Percentiles rank a stretch among this genome's conserved stretches.
phyloP scores from a whole-genome alignment of 2,329 filamentous ascomycete genomes.

The Nigrograna mackinnonii region DNA sequence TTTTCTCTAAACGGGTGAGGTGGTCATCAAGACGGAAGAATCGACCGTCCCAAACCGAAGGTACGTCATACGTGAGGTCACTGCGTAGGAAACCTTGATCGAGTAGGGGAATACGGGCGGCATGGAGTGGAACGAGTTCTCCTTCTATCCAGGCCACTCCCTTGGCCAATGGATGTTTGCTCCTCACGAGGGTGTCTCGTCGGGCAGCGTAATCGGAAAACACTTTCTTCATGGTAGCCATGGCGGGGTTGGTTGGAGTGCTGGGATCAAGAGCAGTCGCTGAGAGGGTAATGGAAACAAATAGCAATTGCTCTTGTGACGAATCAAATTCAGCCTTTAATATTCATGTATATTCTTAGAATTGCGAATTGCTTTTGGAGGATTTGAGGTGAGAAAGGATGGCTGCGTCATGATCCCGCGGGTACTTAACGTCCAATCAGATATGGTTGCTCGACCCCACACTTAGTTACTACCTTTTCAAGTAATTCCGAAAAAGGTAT shows the following conservation, averaged over 20 bases:
- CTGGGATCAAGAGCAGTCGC: too few relatives aligned
- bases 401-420: too few relatives aligned
- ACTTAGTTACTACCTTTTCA: too few relatives aligned
- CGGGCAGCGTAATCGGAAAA: slow-evolving; percentile 44
- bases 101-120: slow-evolving; percentile 54
- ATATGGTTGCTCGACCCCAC: too few relatives aligned
- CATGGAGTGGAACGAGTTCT: slow-evolving; percentile 45
- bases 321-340: too few relatives aligned
- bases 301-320: too few relatives aligned
- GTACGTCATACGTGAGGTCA: slow-evolving; percentile 58
- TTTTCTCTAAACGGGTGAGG: slow-evolving; percentile 47
- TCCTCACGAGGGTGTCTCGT: slow-evolving; percentile 32
- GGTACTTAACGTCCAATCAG: too few relatives aligned
- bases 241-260: slow-evolving; percentile 22
- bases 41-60: slow-evolving; percentile 55
- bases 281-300: too few relatives aligned
- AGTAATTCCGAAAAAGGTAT: too few relatives aligned
- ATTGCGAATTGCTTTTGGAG: too few relatives aligned
- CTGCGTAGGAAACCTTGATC: slow-evolving; percentile 59
- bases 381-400: too few relatives aligned
- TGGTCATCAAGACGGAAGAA: slow-evolving; percentile 59
- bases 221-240: slow-evolving; percentile 51
- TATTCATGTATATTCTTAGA: too few relatives aligned
- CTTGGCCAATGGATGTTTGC: slow-evolving; percentile 44
- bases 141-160: slow-evolving; percentile 55